phyloP scores from a whole-genome alignment of 148 eudicot genomes.

The Cornus controversa region DNA sequence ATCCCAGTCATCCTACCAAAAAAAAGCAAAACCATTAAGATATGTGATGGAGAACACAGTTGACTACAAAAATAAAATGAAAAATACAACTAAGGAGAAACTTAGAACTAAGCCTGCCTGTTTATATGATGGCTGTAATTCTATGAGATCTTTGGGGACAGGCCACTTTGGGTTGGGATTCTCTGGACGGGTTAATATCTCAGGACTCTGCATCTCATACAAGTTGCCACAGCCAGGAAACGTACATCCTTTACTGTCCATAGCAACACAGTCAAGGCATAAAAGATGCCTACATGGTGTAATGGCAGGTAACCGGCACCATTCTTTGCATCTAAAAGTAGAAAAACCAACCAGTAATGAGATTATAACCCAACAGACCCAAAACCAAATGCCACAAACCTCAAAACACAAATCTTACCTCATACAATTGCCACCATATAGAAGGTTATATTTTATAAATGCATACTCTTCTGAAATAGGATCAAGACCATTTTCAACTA shows the following conservation, averaged over 20 bases:
- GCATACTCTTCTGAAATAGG: conserved; percentile 66
- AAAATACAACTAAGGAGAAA: neutral
- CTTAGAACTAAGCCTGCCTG: conserved; percentile 47
- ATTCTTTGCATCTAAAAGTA: conserved; percentile 68
- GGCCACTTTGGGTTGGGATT: conserved; percentile 98
- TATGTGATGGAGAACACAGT: neutral
- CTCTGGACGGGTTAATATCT: conserved; percentile 77
- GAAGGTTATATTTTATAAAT: conserved; percentile 54
- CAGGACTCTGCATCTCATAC: conserved; percentile 98
- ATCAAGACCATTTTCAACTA: conserved; percentile 68
- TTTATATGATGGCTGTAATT: conserved; percentile 94
- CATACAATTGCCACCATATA: conserved; percentile 79
- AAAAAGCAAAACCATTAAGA: conserved; percentile 1
- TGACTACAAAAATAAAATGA: neutral
- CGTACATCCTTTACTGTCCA: conserved; percentile 74
- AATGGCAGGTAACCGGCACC: conserved; percentile 96
- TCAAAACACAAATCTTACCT: conserved; percentile 46
- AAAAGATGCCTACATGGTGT: conserved; percentile 94
- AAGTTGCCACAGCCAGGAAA: conserved; percentile 70
- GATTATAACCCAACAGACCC: neutral
- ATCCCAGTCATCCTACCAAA: conserved; percentile 85
- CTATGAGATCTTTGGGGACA: conserved; percentile 98
- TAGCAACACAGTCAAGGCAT: conserved; percentile 88
- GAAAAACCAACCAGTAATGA: conserved; percentile 21
- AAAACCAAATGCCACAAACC: neutral